A percentile compares a stretch with the other conserved stretches of the same genome.
These are phyloP conservation scores for Aureobasidium sp. DNA, from an alignment of 2,329 filamentous ascomycete genomes.

Conservation along the genomic window DNA sequence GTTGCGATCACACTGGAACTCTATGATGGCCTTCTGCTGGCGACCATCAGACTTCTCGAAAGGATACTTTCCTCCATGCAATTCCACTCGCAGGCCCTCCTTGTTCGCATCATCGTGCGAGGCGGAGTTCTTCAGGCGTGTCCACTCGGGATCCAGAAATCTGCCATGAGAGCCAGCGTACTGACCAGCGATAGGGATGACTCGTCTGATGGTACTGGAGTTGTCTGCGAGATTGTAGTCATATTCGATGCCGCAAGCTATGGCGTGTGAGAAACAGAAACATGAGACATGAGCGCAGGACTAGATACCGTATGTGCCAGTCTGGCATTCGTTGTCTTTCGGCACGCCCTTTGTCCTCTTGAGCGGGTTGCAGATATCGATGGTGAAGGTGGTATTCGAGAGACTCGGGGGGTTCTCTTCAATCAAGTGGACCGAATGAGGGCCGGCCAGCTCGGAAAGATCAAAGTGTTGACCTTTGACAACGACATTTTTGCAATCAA, in stretches of 20 bases:
- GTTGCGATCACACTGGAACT: constrained; percentile 73
- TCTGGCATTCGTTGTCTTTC: constrained; percentile 57
- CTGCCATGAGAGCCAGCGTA: constrained; percentile 53
- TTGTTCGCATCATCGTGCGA: constrained; percentile 58
- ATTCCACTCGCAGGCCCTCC: constrained; percentile 64
- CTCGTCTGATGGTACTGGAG: constrained; percentile 45
- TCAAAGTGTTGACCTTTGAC: constrained; percentile 57
- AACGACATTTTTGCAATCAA: constrained; percentile 57
- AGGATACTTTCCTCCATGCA: constrained; percentile 53
- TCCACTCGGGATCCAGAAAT: constrained; percentile 58
- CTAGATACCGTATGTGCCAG: constrained; percentile 57
- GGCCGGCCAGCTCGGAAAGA: constrained; percentile 56
- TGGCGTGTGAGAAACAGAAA: not conserved
- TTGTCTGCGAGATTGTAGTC: constrained; percentile 45
- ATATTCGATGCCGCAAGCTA: constrained; percentile 70
- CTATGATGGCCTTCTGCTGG: constrained; percentile 69
- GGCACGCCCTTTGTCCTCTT: constrained; percentile 52
- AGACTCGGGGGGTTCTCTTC: constrained; percentile 43
- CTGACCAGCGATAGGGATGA: constrained; percentile 69
- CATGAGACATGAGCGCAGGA: not conserved
- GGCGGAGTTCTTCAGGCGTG: constrained; percentile 58
- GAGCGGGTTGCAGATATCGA: constrained; percentile 68
- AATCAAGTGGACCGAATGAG: constrained; percentile 59
- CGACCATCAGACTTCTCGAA: constrained; percentile 42
- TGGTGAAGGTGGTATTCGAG: constrained; percentile 71